Conservation (phyloP, 148 eudicot species). For the Rhododendron vialii region DNA sequence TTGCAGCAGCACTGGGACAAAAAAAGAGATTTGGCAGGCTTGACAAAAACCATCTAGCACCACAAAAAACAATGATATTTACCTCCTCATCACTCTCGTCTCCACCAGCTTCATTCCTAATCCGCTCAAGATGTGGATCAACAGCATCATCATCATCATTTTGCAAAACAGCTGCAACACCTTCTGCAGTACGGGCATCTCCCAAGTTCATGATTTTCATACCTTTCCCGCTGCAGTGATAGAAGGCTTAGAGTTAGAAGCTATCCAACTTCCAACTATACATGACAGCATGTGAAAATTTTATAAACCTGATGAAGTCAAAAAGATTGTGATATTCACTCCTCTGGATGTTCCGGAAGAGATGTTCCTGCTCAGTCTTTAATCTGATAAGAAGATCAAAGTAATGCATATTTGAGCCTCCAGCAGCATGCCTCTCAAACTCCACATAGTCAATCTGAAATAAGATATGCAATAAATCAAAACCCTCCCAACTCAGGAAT, state of each 20-base stretch:
- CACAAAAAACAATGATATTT: constrained; percentile 2
- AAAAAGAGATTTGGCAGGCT: not conserved
- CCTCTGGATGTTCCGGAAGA: constrained; percentile 94
- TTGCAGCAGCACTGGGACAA: not conserved
- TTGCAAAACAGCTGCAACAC: constrained; percentile 62
- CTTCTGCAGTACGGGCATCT: constrained; percentile 36
- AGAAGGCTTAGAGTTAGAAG: not conserved
- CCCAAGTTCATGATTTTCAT: constrained; percentile 76
- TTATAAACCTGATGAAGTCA: constrained; percentile 68
- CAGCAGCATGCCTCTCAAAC: constrained; percentile 95
- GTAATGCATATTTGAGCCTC: constrained; percentile 96
- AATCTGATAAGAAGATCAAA: constrained; percentile 84
- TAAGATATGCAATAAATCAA: constrained; percentile 6
- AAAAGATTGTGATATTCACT: constrained; percentile 79
- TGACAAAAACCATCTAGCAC: not conserved
- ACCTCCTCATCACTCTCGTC: constrained; percentile 99
- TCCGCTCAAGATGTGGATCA: constrained; percentile 51
- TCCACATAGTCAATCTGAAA: constrained; percentile 88
- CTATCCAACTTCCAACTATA: not conserved
- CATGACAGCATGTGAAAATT: not conserved
- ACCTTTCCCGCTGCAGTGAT: constrained; percentile 58
- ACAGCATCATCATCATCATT: constrained; percentile 55
- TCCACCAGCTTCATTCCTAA: constrained; percentile 60
- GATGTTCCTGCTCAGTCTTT: constrained; percentile 92
- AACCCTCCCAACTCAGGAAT: not conserved